These are phyloP conservation scores for Metschnikowia sp. DNA, from an alignment of 805 yeast species.

Conservation along the genomic window DNA sequence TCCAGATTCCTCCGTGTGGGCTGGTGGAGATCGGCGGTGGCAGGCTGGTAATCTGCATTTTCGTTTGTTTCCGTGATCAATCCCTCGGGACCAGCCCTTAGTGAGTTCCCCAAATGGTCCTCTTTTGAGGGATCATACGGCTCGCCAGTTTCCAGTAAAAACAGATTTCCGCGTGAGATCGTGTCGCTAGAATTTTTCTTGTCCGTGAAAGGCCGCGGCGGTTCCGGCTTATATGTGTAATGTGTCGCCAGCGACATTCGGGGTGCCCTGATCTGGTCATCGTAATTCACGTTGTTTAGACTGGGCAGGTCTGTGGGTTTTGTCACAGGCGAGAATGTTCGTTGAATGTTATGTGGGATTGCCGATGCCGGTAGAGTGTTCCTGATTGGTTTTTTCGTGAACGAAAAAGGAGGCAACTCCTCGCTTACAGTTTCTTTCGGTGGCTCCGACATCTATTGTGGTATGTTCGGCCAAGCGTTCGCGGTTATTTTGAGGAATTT, in stretches of 20 bases:
- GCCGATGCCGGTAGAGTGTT: slow-evolving; percentile 10
- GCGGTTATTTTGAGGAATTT: too few species aligned
- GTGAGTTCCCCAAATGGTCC: slow-evolving; percentile 3
- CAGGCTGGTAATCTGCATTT: slow-evolving; percentile 12
- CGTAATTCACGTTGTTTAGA: slow-evolving; percentile 37
- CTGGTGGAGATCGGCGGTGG: slow-evolving; percentile 14
- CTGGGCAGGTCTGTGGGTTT: slow-evolving; percentile 13
- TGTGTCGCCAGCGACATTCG: slow-evolving; percentile 41
- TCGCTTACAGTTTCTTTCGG: slow-evolving; percentile 5
- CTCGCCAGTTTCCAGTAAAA: neutral
- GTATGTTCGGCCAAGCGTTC: too few species aligned
- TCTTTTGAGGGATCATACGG: slow-evolving; percentile 1
- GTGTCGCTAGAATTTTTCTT: neutral
- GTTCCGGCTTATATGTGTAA: slow-evolving; percentile 23
- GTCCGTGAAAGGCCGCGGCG: slow-evolving; percentile 15
- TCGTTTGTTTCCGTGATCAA: neutral
- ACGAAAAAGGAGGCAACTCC: slow-evolving; percentile 19
- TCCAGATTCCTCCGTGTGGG: slow-evolving; percentile 19
- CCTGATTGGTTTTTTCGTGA: slow-evolving; percentile 17
- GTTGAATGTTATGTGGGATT: slow-evolving; percentile 9
- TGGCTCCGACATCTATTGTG: neutral
- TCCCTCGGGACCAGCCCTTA: slow-evolving; percentile 3
- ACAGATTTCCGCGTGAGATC: too few species aligned
- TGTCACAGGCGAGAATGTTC: neutral
- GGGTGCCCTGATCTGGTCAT: slow-evolving; percentile 55